Evolutionary conservation across 1,284 basidiomycete species (phyloP).

Genomic region (Leccinum solheimii): DNA sequence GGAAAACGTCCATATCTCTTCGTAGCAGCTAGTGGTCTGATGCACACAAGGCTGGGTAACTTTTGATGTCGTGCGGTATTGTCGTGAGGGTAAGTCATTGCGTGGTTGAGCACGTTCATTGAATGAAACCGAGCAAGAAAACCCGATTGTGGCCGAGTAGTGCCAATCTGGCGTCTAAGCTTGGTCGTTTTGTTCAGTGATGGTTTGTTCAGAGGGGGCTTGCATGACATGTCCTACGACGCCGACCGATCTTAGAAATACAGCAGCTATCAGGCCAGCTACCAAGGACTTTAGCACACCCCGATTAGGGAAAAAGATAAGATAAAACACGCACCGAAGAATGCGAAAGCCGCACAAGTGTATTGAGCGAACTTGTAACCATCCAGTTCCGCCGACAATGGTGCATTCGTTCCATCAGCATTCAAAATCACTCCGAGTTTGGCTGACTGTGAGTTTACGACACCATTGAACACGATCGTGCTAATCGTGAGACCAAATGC

Average conservation of each 20-base stretch:
- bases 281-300: neutral
- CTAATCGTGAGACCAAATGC: conserved; percentile 75
- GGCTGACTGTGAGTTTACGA: conserved; percentile 39
- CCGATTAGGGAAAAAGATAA: neutral
- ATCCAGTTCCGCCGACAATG: conserved; percentile 41
- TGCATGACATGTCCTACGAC: conserved; percentile 44
- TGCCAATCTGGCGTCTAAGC: neutral
- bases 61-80: neutral
- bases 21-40: too few species aligned
- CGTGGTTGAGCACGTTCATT: neutral
- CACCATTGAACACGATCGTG: conserved; percentile 68
- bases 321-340: conserved; percentile 43
- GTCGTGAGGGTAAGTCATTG: neutral
- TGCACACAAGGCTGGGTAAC: too few species aligned
- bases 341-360: conserved; percentile 60
- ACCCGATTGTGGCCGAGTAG: neutral
- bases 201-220: conserved; percentile 25
- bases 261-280: conserved; percentile 51
- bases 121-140: neutral
- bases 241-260: conserved; percentile 61
- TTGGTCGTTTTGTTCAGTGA: conserved; percentile 15
- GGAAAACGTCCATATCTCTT: too few species aligned
- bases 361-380: conserved; percentile 67
- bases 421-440: conserved; percentile 35
- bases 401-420: conserved; percentile 34